Base-by-base conservation (phyloP, 2,329 filamentous ascomycete species). In the Mycosphaerella sp. region DNA sequence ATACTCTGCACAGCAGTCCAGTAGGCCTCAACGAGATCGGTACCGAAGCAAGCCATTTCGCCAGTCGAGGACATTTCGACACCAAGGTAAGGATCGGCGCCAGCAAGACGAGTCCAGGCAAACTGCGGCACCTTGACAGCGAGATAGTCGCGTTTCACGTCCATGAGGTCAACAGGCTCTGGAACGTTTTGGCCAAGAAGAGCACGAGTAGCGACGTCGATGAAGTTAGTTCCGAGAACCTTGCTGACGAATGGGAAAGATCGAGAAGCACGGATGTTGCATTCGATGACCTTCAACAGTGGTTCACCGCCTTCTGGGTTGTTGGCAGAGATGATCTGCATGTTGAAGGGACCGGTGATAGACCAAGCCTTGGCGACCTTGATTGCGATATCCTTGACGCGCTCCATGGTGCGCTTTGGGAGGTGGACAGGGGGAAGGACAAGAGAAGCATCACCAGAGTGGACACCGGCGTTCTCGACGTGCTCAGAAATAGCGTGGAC, bases 191-290 rank as follows among this genome's bases (percentile, higher is more conserved):
- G 84, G 69, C 87, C 89, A 54, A 95, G 82, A 50, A 97, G 85
- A 50, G 92, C 93, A 74, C 90, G 92, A 69, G 91, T 95, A 51
- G 93, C 93, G 59, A 92, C 83, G 62, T 96, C 91, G 62, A 97
- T 95, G 79, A 97, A 96, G 81, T 97, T 96, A 67, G 84, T 87
- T 60, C 92, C 92, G 53, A 97, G 84, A 41, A 96, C 91, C 78
- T 97, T 97, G 81, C 86, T 92, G 70, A 95, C 90, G 73, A 97
- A 97, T 69, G 93, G 92, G 84, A 97, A 97, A 1, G 92, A 97
- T 59, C 92, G 90, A 56, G 92, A 97, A 54, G 92, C 93, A 72
- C 92, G 92, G 59, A 97, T 84, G 74, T 97, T 97, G 78, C 92
- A 97, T 76, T 97, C 92, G 60, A 97, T 97, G 67, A 97, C 92